Percentiles rank a stretch among this genome's conserved stretches.
Conservation (phyloP, 345 rosid genomes). For the Citrus trifoliata region DNA sequence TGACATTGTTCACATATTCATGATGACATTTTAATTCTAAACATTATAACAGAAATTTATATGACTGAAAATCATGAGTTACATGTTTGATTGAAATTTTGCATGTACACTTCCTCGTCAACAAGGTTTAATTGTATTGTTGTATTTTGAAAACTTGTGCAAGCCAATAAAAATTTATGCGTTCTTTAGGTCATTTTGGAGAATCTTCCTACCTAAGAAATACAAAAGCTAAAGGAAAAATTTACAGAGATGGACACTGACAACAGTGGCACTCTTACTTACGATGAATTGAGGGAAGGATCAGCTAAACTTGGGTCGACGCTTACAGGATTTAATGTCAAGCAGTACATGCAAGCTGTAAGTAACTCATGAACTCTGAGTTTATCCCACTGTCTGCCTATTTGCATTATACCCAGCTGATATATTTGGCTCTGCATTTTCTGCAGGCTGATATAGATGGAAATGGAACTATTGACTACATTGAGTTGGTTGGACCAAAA, state of each 20-base stretch:
- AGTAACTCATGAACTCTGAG: slow-evolving; percentile 13
- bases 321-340: slow-evolving; percentile 68
- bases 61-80: no score
- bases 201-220: no score
- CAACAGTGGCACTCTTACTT: no score
- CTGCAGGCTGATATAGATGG: slow-evolving; percentile 86
- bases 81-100: no score
- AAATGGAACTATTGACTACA: slow-evolving; percentile 78
- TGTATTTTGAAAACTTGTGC: neutral
- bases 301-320: slow-evolving; percentile 70
- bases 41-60: no score
- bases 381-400: neutral
- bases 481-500: slow-evolving; percentile 28
- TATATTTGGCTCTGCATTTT: neutral
- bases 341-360: slow-evolving; percentile 91
- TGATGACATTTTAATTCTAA: no score
- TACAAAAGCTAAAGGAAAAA: no score
- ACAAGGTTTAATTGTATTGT: neutral
- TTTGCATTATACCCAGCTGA: neutral
- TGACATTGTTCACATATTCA: no score
- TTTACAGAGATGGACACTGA: no score
- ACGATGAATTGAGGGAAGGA: slow-evolving; percentile 37
- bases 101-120: neutral
- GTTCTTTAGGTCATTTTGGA: slow-evolving; percentile 40
- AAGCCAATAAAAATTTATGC: neutral